Conservation (phyloP, 2,329 filamentous ascomycete genomes). For the Massarina eburnea region DNA sequence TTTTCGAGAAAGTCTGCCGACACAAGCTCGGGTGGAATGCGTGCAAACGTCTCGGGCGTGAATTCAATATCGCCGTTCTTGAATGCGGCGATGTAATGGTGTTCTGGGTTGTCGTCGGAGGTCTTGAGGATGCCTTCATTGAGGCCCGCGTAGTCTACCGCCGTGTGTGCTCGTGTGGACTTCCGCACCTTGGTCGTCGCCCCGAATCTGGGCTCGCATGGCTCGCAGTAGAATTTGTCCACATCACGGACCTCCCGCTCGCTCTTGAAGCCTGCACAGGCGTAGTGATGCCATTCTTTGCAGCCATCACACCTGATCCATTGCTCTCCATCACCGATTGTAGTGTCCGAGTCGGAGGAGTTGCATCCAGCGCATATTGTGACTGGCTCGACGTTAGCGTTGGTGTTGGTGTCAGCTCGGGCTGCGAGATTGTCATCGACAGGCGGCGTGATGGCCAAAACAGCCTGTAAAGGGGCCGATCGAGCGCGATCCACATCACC, state of each 20-base stretch:
- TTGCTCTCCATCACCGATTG: constrained; percentile 57
- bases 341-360: constrained; percentile 55
- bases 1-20: constrained; percentile 65
- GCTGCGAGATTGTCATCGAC: constrained; percentile 6
- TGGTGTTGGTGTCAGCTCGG: constrained; percentile 4
- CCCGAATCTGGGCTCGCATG: constrained; percentile 62
- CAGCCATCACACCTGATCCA: constrained; percentile 72
- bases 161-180: constrained; percentile 64
- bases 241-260: constrained; percentile 65
- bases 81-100: constrained; percentile 69
- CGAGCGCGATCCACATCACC: constrained; percentile 20
- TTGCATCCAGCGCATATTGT: constrained; percentile 60
- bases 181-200: constrained; percentile 69
- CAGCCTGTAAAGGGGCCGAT: constrained; percentile 35
- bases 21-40: constrained; percentile 64
- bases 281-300: constrained; percentile 68
- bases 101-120: constrained; percentile 64
- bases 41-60: constrained; percentile 62
- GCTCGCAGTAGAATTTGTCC: constrained; percentile 67
- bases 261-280: constrained; percentile 67
- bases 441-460: constrained; percentile 15
- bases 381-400: constrained; percentile 30
- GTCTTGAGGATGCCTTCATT: constrained; percentile 68
- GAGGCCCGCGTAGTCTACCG: constrained; percentile 68
- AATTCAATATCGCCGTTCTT: constrained; percentile 66